phyloP scores from a whole-genome alignment of 1,284 basidiomycete genomes.

The Leucoagaricus sp. region DNA sequence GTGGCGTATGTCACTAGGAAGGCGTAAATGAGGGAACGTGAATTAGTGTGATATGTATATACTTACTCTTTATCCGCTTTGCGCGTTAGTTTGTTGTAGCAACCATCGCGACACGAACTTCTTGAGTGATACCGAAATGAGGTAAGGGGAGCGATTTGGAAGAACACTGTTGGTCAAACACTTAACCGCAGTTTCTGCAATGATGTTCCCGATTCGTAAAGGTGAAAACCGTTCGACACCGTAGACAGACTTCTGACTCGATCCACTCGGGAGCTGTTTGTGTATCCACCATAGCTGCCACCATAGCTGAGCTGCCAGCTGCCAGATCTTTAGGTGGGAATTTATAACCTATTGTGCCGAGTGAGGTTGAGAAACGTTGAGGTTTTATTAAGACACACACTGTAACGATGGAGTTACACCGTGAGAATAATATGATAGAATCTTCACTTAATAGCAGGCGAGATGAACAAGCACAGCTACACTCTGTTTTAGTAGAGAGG shows the following conservation, averaged over 20 bases:
- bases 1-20: slow-evolving; percentile 37
- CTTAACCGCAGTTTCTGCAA: slow-evolving; percentile 96
- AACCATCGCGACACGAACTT: slow-evolving; percentile 93
- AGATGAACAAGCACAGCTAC: no score
- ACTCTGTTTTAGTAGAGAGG: no score
- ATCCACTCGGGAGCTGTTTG: slow-evolving; percentile 94
- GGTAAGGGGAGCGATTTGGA: slow-evolving; percentile 85
- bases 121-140: slow-evolving; percentile 92
- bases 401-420: no score
- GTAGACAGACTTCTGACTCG: slow-evolving; percentile 92
- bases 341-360: slow-evolving; percentile 73
- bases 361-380: slow-evolving; percentile 5
- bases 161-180: slow-evolving; percentile 97
- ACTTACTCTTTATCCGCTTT: slow-evolving; percentile 55
- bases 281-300: slow-evolving; percentile 90
- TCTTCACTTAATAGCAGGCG: no score
- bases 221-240: slow-evolving; percentile 89
- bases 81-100: slow-evolving; percentile 74
- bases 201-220: slow-evolving; percentile 99
- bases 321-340: slow-evolving; percentile 83
- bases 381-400: no score
- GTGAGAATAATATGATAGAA: no score
- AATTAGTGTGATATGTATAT: neutral
- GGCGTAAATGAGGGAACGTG: slow-evolving; percentile 9
- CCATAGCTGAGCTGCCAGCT: slow-evolving; percentile 69